Percentiles rank a stretch among this genome's conserved stretches.
Conservation (phyloP, 2,329 filamentous ascomycete species). For the Exophiala sideris region DNA sequence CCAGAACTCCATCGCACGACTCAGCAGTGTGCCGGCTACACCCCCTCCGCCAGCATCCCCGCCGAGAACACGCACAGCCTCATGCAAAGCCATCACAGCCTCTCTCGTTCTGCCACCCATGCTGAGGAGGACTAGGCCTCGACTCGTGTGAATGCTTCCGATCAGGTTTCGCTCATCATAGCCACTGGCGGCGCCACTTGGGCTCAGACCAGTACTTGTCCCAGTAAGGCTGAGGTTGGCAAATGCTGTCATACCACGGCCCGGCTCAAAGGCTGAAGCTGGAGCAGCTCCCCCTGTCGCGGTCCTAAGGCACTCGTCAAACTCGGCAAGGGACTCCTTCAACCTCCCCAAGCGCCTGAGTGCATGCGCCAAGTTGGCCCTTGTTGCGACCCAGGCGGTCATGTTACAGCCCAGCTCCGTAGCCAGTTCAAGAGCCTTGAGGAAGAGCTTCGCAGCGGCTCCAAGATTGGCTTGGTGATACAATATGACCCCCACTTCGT, state of each 20-base stretch:
- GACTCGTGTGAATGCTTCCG: slow-evolving; percentile 46
- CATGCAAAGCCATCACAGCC: slow-evolving; percentile 77
- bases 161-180: slow-evolving; percentile 47
- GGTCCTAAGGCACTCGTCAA: slow-evolving; percentile 80
- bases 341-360: slow-evolving; percentile 69
- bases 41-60: slow-evolving; percentile 48
- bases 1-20: slow-evolving; percentile 46
- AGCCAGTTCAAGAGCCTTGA: slow-evolving; percentile 71
- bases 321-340: slow-evolving; percentile 71
- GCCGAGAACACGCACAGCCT: slow-evolving; percentile 53
- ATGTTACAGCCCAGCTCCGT: slow-evolving; percentile 78
- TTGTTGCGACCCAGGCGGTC: slow-evolving; percentile 75
- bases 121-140: slow-evolving; percentile 80
- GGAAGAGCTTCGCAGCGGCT: slow-evolving; percentile 74
- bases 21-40: slow-evolving; percentile 44
- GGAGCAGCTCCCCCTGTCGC: slow-evolving; percentile 63
- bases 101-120: slow-evolving; percentile 66
- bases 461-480: slow-evolving; percentile 82
- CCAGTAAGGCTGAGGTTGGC: slow-evolving; percentile 20
- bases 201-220: slow-evolving; percentile 16
- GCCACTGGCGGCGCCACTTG: slow-evolving; percentile 40
- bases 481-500: slow-evolving; percentile 93
- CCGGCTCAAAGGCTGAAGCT: slow-evolving; percentile 16
- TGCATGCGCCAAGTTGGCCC: slow-evolving; percentile 86
- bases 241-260: slow-evolving; percentile 19